Base-by-base conservation (phyloP, 2,329 filamentous ascomycete genomes). In the Pyrenophora graminea region DNA sequence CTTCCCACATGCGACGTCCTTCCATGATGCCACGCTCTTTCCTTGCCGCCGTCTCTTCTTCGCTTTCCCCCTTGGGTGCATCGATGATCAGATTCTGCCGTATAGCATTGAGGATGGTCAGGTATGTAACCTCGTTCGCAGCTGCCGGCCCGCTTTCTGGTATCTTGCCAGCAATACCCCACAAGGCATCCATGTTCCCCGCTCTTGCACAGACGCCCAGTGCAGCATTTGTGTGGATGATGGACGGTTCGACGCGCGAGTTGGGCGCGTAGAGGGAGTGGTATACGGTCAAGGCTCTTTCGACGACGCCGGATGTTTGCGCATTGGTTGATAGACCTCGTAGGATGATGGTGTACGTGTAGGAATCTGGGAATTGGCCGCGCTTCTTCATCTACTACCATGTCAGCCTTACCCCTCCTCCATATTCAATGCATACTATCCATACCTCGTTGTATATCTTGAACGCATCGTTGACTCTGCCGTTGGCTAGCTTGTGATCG, bases 341-440 rank as follows among this genome's bases (percentile, higher is more conserved):
- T 60, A 99, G 85, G 51, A 97, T 82, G 51, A 90, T 86, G 15
- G 90, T 94, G 69, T 89, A 97, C 0, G 94, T 97, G 63, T 87
- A 83, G 3, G 85, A 82, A 69, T 92, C 93, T 1, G 94, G 93
- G 21, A 82, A 79, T 64, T 95, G 88, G 4, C 81, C 87, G 55
- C 91, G 83, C 76, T 97, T 97, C 77, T 97, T 99, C 93, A 99
- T 97, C 88, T 66, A 21, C 10, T 10, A 25, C n/a, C n/a, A 48
- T 9, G 48, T 66, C 53, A 68, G 62, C 38, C 30, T 31, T 32
- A 6, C 9, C 27, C 33, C 41, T 6, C 30, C 33, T 6, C 30
- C 33, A 17, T 9, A 23, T 12, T 13, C 12, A 23, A 31, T 21
- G 21, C 45, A 3, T 27, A 18, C 10, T 2, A 19, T 32, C 52